Percentiles rank a stretch among this genome's conserved stretches.
Evolutionary conservation across 2,329 filamentous ascomycete species (phyloP).

Genomic region (Passalora sequoiae): DNA sequence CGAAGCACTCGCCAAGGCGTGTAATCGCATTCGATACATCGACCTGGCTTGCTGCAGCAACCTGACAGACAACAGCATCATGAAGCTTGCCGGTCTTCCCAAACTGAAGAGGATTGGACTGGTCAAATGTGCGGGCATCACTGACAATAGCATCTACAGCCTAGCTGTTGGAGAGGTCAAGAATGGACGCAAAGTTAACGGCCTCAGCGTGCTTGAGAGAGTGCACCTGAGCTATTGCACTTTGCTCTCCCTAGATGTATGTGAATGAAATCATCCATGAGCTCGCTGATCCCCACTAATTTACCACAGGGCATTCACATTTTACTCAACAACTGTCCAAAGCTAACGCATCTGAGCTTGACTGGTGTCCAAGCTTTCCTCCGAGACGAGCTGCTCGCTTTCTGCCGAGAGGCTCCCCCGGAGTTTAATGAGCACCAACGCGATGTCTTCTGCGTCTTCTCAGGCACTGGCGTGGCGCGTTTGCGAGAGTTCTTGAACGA

Average conservation of each 20-base stretch:
- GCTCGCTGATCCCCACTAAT: too few relatives aligned
- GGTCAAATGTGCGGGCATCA: slow-evolving; percentile 88
- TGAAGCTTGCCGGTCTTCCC: slow-evolving; percentile 74
- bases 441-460: slow-evolving; percentile 96
- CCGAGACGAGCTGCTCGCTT: slow-evolving; percentile 73
- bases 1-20: slow-evolving; percentile 72
- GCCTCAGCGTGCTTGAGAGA: slow-evolving; percentile 71
- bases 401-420: slow-evolving; percentile 79
- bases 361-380: slow-evolving; percentile 92
- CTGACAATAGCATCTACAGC: slow-evolving; percentile 80
- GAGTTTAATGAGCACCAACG: slow-evolving; percentile 96
- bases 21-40: slow-evolving; percentile 94
- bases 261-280: too few relatives aligned
- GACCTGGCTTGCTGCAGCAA: slow-evolving; percentile 92
- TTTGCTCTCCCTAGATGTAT: slow-evolving; percentile 72
- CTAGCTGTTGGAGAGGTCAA: slow-evolving; percentile 56
- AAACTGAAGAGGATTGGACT: slow-evolving; percentile 92
- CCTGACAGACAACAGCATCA: slow-evolving; percentile 82
- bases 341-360: slow-evolving; percentile 87
- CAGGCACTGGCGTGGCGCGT: slow-evolving; percentile 71
- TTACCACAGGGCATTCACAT: slow-evolving; percentile 78
- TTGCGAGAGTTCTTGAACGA: slow-evolving; percentile 74
- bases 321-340: slow-evolving; percentile 83
- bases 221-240: slow-evolving; percentile 96
- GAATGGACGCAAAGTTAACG: slow-evolving; percentile 34